Evolutionary conservation across 441 rosid species (phyloP).

Genomic region (Kokia cookei): DNA sequence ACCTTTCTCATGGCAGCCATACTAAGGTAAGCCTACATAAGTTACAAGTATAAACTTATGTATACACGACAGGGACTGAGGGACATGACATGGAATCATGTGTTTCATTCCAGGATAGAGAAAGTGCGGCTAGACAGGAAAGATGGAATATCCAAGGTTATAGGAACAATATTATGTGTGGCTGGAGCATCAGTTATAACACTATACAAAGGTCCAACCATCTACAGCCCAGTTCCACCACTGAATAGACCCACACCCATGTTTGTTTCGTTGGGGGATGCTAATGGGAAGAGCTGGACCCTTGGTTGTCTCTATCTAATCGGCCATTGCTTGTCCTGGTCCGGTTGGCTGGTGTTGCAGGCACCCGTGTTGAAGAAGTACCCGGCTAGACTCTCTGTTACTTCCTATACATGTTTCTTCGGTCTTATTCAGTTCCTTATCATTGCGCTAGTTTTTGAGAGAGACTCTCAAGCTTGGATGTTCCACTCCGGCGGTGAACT

Average conservation of each 20-base stretch:
- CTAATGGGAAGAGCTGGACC: slow-evolving; percentile 83
- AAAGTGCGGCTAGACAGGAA: slow-evolving; percentile 76
- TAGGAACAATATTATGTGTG: slow-evolving; percentile 80
- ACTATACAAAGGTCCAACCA: slow-evolving; percentile 78
- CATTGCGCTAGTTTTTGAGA: slow-evolving; percentile 69
- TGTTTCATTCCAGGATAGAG: slow-evolving; percentile 49
- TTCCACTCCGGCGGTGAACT: slow-evolving; percentile 81
- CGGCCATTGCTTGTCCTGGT: slow-evolving; percentile 98
- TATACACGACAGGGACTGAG: not conserved
- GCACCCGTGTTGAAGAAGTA: slow-evolving; percentile 90
- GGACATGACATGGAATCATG: not conserved
- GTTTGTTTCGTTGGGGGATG: slow-evolving; percentile 58
- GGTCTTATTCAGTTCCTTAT: slow-evolving; percentile 90
- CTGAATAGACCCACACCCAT: slow-evolving; percentile 26
- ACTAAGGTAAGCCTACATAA: slow-evolving; percentile 39
- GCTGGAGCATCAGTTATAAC: slow-evolving; percentile 95
- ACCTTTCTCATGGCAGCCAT: slow-evolving; percentile 95
- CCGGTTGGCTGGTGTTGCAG: slow-evolving; percentile 93
- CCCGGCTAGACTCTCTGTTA: slow-evolving; percentile 94
- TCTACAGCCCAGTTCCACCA: slow-evolving; percentile 57
- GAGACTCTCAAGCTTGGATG: slow-evolving; percentile 67
- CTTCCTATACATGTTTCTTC: slow-evolving; percentile 95
- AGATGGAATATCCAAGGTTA: slow-evolving; percentile 81
- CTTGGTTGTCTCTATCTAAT: slow-evolving; percentile 85
- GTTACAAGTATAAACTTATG: not conserved